A percentile compares a stretch with the other conserved stretches of the same genome.
Evolutionary conservation across 2,329 filamentous ascomycete species (phyloP).

Genomic region (Colletotrichum sp.): DNA sequence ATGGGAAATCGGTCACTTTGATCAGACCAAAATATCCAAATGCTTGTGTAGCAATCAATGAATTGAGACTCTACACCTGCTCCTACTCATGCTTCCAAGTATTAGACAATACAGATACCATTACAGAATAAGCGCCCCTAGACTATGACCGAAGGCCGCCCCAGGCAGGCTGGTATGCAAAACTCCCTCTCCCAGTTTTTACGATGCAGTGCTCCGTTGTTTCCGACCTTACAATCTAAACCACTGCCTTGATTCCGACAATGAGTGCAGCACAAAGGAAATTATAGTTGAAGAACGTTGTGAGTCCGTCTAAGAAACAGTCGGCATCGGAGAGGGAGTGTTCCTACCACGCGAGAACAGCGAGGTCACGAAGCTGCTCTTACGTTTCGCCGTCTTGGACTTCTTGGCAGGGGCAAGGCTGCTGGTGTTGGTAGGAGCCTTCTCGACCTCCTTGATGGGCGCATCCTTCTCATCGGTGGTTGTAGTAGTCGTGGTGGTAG

Average conservation of each 20-base stretch:
- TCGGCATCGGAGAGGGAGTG: not conserved
- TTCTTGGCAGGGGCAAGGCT: not conserved
- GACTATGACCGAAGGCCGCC: not conserved
- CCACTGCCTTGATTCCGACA: not conserved
- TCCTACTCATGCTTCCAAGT: not conserved
- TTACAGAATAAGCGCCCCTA: not conserved
- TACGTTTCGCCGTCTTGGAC: conserved; percentile 9
- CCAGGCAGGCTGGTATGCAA: not conserved
- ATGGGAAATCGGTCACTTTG: not conserved
- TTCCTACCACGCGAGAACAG: conserved; percentile 12
- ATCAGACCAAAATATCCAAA: not conserved
- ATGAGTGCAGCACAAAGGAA: conserved; percentile 6
- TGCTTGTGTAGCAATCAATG: not conserved
- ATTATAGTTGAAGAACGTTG: not conserved
- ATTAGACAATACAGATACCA: not conserved
- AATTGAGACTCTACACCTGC: not conserved
- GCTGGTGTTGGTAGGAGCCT: not conserved
- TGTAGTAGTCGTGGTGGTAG: not conserved
- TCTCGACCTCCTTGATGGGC: conserved; percentile 10
- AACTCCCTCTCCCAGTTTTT: conserved; percentile 4
- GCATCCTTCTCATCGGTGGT: conserved; percentile 1
- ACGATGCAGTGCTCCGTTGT: not conserved
- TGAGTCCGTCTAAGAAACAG: not conserved
- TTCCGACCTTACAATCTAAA: not conserved
- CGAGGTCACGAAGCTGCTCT: conserved; percentile 14